phyloP scores from a whole-genome alignment of 2,329 filamentous ascomycete genomes.

The Emericellopsis atlantica region DNA sequence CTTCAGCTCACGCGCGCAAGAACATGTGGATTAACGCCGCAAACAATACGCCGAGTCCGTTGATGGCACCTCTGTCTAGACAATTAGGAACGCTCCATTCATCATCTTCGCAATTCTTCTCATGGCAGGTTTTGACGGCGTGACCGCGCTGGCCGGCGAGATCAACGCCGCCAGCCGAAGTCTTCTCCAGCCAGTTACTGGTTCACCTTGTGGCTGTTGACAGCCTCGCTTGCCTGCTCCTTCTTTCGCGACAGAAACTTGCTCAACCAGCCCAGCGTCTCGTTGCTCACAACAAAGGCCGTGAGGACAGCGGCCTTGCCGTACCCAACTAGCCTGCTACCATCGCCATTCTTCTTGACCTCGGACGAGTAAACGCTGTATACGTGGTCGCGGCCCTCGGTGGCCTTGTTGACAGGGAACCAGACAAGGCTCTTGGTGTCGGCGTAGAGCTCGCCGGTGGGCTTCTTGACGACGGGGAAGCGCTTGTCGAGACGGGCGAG shows the following conservation, averaged over 20 bases:
- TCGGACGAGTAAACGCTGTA: slow-evolving; percentile 42
- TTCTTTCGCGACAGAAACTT: slow-evolving; percentile 49
- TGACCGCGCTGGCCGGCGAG: too few species aligned
- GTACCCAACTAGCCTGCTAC: slow-evolving; percentile 43
- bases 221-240: slow-evolving; percentile 41
- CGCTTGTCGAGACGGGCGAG: slow-evolving; percentile 55
- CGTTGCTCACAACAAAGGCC: slow-evolving; percentile 51
- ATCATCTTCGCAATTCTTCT: too few species aligned
- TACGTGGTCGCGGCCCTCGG: slow-evolving; percentile 50
- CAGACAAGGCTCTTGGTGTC: slow-evolving; percentile 49
- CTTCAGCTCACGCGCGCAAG: too few species aligned
- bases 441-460: slow-evolving; percentile 56
- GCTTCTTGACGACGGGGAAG: slow-evolving; percentile 65
- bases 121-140: too few species aligned
- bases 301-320: slow-evolving; percentile 61
- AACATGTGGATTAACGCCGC: too few species aligned
- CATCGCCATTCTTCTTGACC: slow-evolving; percentile 48
- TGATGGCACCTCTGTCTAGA: too few species aligned
- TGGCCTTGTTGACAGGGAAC: slow-evolving; percentile 49
- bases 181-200: neutral
- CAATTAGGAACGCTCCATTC: too few species aligned
- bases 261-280: slow-evolving; percentile 50
- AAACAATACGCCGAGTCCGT: too few species aligned
- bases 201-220: slow-evolving; percentile 22
- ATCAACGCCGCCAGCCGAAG: too few species aligned